These are phyloP conservation scores for Phaffia tasmanica DNA, from an alignment of 768 basidiomycete genomes.

Conservation along the genomic window DNA sequence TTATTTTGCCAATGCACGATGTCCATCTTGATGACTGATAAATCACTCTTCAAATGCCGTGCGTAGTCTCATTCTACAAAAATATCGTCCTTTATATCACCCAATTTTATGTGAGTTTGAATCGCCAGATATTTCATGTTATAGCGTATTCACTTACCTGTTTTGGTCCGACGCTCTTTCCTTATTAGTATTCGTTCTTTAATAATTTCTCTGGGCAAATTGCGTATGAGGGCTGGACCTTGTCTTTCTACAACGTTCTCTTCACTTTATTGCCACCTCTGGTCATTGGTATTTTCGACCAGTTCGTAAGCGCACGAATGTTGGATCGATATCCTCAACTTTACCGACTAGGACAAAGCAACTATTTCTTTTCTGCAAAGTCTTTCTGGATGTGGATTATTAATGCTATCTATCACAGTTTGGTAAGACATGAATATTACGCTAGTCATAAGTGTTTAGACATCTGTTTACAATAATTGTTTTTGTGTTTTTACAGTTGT, in stretches of 20 bases:
- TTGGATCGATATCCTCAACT: constrained; percentile 94
- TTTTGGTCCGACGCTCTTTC: constrained; percentile 18
- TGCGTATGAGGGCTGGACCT: constrained; percentile 96
- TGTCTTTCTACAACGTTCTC: constrained; percentile 90
- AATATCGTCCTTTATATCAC: constrained; percentile 98
- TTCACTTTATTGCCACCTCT: constrained; percentile 93
- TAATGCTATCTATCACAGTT: constrained; percentile 80
- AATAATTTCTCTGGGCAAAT: constrained; percentile 99
- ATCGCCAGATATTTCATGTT: neutral
- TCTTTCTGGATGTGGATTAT: constrained; percentile 86
- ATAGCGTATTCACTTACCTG: neutral
- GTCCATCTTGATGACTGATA: neutral
- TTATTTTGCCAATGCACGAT: neutral
- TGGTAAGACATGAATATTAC: constrained; percentile 46
- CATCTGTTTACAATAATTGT: neutral
- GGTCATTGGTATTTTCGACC: constrained; percentile 96
- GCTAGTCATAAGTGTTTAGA: neutral
- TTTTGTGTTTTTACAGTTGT: constrained; percentile 45
- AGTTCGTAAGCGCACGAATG: constrained; percentile 93
- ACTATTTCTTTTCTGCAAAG: constrained; percentile 53
- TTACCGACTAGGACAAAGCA: constrained; percentile 86
- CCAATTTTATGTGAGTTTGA: constrained; percentile 74
- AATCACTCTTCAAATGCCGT: neutral
- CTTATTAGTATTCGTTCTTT: constrained; percentile 83
- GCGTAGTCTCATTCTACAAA: constrained; percentile 96